These are phyloP conservation scores for Cladorrhinum sp. DNA, from an alignment of 2,329 filamentous ascomycete genomes.

Conservation along the genomic window DNA sequence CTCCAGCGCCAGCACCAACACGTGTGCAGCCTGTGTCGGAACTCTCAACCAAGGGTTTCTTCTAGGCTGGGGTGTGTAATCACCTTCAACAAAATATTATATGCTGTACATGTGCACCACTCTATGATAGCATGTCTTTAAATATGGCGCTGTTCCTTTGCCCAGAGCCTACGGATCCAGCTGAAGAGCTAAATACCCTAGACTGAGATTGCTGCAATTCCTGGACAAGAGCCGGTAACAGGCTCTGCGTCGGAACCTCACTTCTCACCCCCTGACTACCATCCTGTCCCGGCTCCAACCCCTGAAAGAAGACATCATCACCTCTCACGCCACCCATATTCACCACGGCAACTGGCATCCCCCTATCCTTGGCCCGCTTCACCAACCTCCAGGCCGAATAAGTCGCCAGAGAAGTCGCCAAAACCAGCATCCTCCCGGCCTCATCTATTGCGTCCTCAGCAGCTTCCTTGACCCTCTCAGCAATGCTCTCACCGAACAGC, in stretches of 20 bases:
- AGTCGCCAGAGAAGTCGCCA: slow-evolving; percentile 89
- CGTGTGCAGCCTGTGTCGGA: slow-evolving; percentile 9
- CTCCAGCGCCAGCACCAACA: slow-evolving; percentile 20
- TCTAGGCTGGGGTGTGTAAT: slow-evolving; percentile 35
- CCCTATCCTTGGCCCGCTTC: slow-evolving; percentile 74
- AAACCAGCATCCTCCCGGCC: slow-evolving; percentile 69
- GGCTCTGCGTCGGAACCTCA: slow-evolving; percentile 54
- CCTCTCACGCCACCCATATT: slow-evolving; percentile 84
- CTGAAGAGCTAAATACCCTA: background rate
- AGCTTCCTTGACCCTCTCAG: slow-evolving; percentile 62
- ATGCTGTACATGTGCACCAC: background rate
- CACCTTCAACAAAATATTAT: slow-evolving; percentile 10
- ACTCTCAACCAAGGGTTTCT: slow-evolving; percentile 39
- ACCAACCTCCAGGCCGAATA: slow-evolving; percentile 92
- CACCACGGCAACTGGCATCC: slow-evolving; percentile 81
- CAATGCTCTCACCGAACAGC: slow-evolving; percentile 94
- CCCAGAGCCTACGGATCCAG: slow-evolving; percentile 13
- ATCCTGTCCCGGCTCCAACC: slow-evolving; percentile 49
- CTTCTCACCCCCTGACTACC: slow-evolving; percentile 54
- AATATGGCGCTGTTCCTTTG: slow-evolving; percentile 42
- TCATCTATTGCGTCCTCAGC: slow-evolving; percentile 79
- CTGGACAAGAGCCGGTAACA: slow-evolving; percentile 56
- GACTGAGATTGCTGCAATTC: slow-evolving; percentile 40
- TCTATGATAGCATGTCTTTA: slow-evolving; percentile 59
- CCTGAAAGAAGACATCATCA: slow-evolving; percentile 67